phyloP scores from a whole-genome alignment of 2,329 filamentous ascomycete genomes.

The Colletotrichum coccodes region DNA sequence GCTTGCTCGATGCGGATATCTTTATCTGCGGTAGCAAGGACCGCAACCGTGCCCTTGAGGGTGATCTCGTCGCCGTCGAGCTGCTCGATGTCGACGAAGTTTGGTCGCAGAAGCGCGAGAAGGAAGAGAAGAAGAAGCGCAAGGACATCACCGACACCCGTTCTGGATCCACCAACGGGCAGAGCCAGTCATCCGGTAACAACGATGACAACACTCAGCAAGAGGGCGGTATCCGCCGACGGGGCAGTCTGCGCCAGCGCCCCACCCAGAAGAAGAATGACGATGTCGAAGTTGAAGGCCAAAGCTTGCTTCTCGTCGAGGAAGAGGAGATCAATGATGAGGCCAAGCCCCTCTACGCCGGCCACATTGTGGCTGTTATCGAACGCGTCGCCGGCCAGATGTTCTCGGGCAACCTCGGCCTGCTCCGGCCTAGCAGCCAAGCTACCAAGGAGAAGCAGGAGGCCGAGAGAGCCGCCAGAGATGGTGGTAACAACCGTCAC shows the following conservation, averaged over 20 bases:
- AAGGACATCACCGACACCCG: slow-evolving; percentile 98
- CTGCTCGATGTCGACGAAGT: slow-evolving; percentile 98
- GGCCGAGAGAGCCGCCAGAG: slow-evolving; percentile 90
- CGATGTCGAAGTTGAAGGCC: slow-evolving; percentile 97
- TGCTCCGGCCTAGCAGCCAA: slow-evolving; percentile 95
- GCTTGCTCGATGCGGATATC: slow-evolving; percentile 91
- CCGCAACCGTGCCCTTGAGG: slow-evolving; percentile 94
- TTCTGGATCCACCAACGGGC: slow-evolving; percentile 78
- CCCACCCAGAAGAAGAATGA: slow-evolving; percentile 99
- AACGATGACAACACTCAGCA: slow-evolving; percentile 71
- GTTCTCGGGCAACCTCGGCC: slow-evolving; percentile 96
- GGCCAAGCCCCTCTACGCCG: slow-evolving; percentile 95
- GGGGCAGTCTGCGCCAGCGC: slow-evolving; percentile 94
- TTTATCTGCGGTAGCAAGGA: slow-evolving; percentile 99
- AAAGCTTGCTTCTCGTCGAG: slow-evolving; percentile 95
- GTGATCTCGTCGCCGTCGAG: slow-evolving; percentile 94
- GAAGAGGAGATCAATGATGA: slow-evolving; percentile 99
- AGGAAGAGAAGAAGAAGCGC: slow-evolving; percentile 99
- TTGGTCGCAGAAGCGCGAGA: slow-evolving; percentile 98
- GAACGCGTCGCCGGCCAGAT: slow-evolving; percentile 98
- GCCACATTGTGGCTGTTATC: slow-evolving; percentile 96
- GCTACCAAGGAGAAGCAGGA: slow-evolving; percentile 99
- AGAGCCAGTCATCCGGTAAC: slow-evolving; percentile 70
- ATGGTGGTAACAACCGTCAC: slow-evolving; percentile 76
- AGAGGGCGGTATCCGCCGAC: slow-evolving; percentile 89